These are phyloP conservation scores for Bremia lactucae DNA, from an alignment of 352 stramenopile genomes.

Conservation along the genomic window DNA sequence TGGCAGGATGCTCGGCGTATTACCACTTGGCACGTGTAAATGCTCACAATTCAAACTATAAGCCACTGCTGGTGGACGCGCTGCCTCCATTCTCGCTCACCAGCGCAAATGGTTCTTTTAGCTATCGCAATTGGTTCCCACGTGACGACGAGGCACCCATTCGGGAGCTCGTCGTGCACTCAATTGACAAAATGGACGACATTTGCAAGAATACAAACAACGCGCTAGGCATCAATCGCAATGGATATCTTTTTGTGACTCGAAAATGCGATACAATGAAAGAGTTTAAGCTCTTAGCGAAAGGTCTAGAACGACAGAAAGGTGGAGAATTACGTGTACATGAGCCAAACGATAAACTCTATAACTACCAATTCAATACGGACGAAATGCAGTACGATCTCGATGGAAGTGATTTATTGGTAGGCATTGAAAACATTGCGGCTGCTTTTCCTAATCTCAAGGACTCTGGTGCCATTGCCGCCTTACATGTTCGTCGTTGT, in stretches of 20 bases:
- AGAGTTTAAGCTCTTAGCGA: conserved; percentile 34
- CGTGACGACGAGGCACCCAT: conserved; percentile 55
- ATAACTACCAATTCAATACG: conserved; percentile 34
- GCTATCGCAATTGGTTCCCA: conserved; percentile 79
- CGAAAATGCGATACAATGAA: conserved; percentile 36
- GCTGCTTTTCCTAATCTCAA: conserved; percentile 48
- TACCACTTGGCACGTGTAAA: conserved; percentile 67
- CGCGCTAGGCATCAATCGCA: conserved; percentile 61
- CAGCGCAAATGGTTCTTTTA: conserved; percentile 71
- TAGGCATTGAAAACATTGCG: conserved; percentile 51
- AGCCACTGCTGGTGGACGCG: conserved; percentile 60
- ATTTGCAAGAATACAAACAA: conserved; percentile 52
- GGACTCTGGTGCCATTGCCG: conserved; percentile 40
- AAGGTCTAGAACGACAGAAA: conserved; percentile 37
- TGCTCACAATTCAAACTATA: conserved; percentile 43
- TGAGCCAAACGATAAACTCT: conserved; percentile 20
- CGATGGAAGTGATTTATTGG: conserved; percentile 52
- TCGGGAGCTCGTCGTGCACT: conserved; percentile 55
- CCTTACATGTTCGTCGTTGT: conserved; percentile 59
- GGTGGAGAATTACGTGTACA: conserved; percentile 47
- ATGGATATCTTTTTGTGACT: conserved; percentile 73
- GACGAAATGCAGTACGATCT: conserved; percentile 45
- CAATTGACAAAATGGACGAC: conserved; percentile 64
- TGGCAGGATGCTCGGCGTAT: conserved; percentile 69
- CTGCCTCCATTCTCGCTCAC: conserved; percentile 57